Percentiles rank a stretch among this genome's conserved stretches.
These are phyloP conservation scores for Claviceps pazoutovae DNA, from an alignment of 2,329 filamentous ascomycete species.

Conservation along the genomic window DNA sequence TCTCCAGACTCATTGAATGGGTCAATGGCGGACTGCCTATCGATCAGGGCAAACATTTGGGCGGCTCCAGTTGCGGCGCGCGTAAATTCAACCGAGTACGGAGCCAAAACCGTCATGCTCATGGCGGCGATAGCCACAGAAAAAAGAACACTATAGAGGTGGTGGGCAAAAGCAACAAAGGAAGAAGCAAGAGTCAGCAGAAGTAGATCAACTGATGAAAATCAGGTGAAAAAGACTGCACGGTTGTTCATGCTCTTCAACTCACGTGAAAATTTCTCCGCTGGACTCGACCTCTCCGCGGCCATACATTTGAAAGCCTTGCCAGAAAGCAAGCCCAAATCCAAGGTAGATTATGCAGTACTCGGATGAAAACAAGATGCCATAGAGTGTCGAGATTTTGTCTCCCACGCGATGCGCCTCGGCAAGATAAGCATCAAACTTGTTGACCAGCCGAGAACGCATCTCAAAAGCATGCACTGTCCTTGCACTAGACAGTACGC, in stretches of 20 bases:
- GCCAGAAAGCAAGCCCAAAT: constrained; percentile 31
- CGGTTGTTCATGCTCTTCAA: neutral
- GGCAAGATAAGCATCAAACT: constrained; percentile 24
- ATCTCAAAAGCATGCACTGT: constrained; percentile 31
- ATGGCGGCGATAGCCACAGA: constrained; percentile 25
- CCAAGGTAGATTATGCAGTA: constrained; percentile 29
- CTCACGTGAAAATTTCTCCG: constrained; percentile 26
- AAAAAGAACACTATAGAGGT: constrained; percentile 19
- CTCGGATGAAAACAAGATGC: constrained; percentile 24
- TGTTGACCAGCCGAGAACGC: constrained; percentile 21
- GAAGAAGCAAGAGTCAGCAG: neutral
- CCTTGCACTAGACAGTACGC: constrained; percentile 22
- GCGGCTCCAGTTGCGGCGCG: constrained; percentile 21
- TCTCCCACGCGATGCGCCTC: constrained; percentile 22
- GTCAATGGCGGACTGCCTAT: neutral
- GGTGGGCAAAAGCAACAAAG: neutral
- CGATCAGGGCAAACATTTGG: neutral
- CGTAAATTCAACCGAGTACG: constrained; percentile 24
- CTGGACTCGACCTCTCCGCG: constrained; percentile 20
- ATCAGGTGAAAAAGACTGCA: neutral
- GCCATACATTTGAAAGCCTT: constrained; percentile 24
- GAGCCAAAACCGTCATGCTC: constrained; percentile 22
- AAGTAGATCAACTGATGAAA: neutral
- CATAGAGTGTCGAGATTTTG: constrained; percentile 25
- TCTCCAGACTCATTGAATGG: constrained; percentile 15